These are phyloP conservation scores for Aspergillus transmontanensis DNA, from an alignment of 2,329 filamentous ascomycete genomes.

Conservation along the genomic window DNA sequence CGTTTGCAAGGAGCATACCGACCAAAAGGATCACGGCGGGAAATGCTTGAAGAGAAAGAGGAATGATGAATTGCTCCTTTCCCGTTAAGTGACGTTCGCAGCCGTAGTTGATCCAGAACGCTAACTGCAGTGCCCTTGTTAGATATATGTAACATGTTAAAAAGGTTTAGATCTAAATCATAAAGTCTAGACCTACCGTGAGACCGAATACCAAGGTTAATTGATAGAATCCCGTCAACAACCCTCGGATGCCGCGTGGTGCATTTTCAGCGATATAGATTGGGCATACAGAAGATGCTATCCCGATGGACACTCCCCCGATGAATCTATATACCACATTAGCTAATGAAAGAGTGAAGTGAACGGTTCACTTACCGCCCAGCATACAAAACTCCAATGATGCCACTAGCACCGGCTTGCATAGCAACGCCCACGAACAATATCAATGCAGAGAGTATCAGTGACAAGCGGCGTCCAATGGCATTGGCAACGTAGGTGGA, in stretches of 20 bases:
- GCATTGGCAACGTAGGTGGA: neutral
- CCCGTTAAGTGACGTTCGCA: neutral
- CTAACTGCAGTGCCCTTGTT: neutral
- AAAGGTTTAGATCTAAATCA: neutral
- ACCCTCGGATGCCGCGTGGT: neutral
- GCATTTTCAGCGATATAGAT: neutral
- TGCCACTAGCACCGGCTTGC: neutral
- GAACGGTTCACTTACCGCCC: neutral
- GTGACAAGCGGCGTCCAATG: neutral
- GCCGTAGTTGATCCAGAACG: constrained; percentile 2
- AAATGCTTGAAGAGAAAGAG: neutral
- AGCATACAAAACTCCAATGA: neutral
- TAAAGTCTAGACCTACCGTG: neutral
- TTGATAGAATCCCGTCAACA: neutral
- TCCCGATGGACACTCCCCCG: neutral
- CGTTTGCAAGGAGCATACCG: neutral
- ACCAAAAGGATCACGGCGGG: neutral
- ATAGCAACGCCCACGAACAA: neutral
- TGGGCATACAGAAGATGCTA: neutral
- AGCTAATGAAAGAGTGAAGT: neutral
- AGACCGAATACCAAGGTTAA: neutral
- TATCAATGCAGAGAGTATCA: neutral
- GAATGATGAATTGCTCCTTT: neutral
- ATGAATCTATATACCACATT: neutral
- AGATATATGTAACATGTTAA: neutral